These are phyloP conservation scores for Ganoderma sinense DNA, from an alignment of 1,284 basidiomycete species.

Conservation along the genomic window DNA sequence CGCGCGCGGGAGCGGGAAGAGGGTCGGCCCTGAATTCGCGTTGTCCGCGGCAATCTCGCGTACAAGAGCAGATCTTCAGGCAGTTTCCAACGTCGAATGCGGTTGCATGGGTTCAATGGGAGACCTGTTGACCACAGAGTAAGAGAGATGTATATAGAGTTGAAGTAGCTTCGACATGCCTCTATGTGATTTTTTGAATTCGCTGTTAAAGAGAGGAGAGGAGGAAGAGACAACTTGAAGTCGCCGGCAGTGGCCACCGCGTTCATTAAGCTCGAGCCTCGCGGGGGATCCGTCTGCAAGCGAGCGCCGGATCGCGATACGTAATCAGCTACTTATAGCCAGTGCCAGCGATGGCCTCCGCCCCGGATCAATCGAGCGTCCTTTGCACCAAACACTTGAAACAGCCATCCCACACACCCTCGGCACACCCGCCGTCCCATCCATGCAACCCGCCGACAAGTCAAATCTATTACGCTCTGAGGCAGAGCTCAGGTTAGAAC, in stretches of 20 bases:
- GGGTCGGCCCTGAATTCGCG: slow-evolving; percentile 9
- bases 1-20: slow-evolving; percentile 2
- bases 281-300: background rate
- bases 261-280: background rate
- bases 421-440: too few species aligned
- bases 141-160: background rate
- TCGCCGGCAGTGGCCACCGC: background rate
- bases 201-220: background rate
- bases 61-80: slow-evolving; percentile 18
- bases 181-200: background rate
- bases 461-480: slow-evolving; percentile 71
- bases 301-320: slow-evolving; percentile 14
- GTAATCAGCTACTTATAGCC: too few species aligned
- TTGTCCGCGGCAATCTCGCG: slow-evolving; percentile 27
- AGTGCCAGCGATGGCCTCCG: background rate
- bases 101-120: background rate
- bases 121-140: background rate
- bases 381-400: too few species aligned
- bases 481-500: slow-evolving; percentile 73
- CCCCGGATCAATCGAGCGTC: slow-evolving; percentile 12
- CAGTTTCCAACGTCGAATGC: slow-evolving; percentile 14
- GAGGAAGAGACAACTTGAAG: background rate
- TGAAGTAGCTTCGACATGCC: background rate
- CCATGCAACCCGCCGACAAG: slow-evolving; percentile 37
- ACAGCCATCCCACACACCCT: too few species aligned